Evolutionary conservation across 345 rosid genomes (phyloP).

Genomic region (Aquilaria sinensis): DNA sequence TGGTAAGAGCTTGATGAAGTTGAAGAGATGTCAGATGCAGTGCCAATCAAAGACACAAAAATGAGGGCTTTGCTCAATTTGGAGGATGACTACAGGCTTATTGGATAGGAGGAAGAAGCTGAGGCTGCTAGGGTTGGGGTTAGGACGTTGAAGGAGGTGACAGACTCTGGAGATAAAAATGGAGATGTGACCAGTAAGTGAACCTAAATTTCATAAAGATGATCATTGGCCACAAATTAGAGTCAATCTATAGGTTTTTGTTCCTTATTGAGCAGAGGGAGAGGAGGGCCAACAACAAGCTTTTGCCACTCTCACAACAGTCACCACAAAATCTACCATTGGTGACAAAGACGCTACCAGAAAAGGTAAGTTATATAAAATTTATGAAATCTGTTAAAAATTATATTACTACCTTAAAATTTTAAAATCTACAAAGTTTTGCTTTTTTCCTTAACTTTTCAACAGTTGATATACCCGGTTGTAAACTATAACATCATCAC

Average conservation of each 20-base stretch:
- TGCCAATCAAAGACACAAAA: conserved; percentile 86
- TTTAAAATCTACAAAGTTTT: too few relatives aligned
- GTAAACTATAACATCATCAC: too few relatives aligned
- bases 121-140: conserved; percentile 55
- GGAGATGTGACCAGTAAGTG: conserved; percentile 73
- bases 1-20: conserved; percentile 75
- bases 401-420: too few relatives aligned
- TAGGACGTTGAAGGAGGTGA: conserved; percentile 38
- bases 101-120: conserved; percentile 95
- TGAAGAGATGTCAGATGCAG: conserved; percentile 51
- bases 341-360: too few relatives aligned
- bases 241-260: conserved; percentile 48
- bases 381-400: too few relatives aligned
- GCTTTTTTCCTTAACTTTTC: too few relatives aligned
- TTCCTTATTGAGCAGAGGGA: conserved; percentile 47
- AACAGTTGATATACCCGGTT: too few relatives aligned
- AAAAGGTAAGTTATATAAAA: too few relatives aligned
- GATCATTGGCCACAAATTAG: conserved; percentile 81
- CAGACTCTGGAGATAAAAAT: conserved; percentile 64
- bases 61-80: conserved; percentile 66
- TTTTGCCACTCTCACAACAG: too few relatives aligned
- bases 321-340: too few relatives aligned
- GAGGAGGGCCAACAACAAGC: conserved; percentile 6
- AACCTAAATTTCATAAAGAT: conserved; percentile 93
- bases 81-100: conserved; percentile 72